Percentiles rank a stretch among this genome's conserved stretches.
Conservation (phyloP, 2,329 filamentous ascomycete genomes). For the Sporothrix phasma region DNA sequence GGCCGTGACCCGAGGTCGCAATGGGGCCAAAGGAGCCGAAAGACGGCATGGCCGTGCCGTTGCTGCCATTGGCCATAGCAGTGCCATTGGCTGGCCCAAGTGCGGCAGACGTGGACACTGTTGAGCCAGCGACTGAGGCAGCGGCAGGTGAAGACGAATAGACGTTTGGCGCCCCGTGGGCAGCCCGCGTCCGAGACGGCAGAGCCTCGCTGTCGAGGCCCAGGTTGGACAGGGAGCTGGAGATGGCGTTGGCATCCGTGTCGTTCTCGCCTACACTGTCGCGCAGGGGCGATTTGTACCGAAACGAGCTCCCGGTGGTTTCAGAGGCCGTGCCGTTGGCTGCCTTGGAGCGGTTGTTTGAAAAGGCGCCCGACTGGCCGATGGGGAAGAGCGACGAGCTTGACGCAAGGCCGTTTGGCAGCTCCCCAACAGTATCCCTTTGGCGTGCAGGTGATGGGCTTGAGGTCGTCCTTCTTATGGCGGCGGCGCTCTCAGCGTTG, state of each 20-base stretch:
- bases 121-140: conserved; percentile 3
- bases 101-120: neutral
- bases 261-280: conserved; percentile 3
- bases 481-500: conserved; percentile 36
- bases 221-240: neutral
- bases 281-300: conserved; percentile 25
- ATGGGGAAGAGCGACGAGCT: conserved; percentile 36
- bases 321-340: conserved; percentile 33
- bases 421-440: conserved; percentile 35
- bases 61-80: neutral
- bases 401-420: conserved; percentile 33
- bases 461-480: conserved; percentile 34
- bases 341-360: conserved; percentile 26
- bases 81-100: neutral
- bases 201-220: conserved; percentile 11
- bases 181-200: neutral
- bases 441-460: conserved; percentile 50
- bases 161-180: neutral
- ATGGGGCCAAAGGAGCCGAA: conserved; percentile 8
- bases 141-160: conserved; percentile 3
- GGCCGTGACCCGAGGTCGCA: conserved; percentile 34
- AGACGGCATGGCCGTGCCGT: neutral
- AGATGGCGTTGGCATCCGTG: neutral
- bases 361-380: conserved; percentile 27
- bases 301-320: conserved; percentile 33